Percentiles rank a stretch among this genome's conserved stretches.
Evolutionary conservation across 371 early-diverging fungal genomes (phyloP).

Genomic region (Rhizopus arrhizus): DNA sequence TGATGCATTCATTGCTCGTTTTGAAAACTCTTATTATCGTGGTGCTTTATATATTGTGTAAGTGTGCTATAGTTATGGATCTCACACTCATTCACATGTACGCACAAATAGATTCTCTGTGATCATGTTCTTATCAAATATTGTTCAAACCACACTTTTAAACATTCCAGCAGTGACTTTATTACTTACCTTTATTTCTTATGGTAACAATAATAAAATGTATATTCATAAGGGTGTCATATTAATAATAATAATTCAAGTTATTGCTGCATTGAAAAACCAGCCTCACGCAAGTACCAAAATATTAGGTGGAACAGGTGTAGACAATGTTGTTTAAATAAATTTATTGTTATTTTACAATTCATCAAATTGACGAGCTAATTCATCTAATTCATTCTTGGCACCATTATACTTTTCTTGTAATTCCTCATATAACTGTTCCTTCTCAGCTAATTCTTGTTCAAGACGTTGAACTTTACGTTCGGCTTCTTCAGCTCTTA

Average conservation of each 20-base stretch:
- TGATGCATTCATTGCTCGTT: slow-evolving; percentile 41
- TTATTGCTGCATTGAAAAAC: slow-evolving; percentile 44
- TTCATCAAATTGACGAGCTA: slow-evolving; percentile 73
- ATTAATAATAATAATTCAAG: slow-evolving; percentile 12
- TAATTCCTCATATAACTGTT: slow-evolving; percentile 66
- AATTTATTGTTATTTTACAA: slow-evolving; percentile 47
- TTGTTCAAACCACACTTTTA: slow-evolving; percentile 32
- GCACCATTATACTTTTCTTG: slow-evolving; percentile 59
- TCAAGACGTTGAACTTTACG: slow-evolving; percentile 68
- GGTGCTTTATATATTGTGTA: slow-evolving; percentile 43
- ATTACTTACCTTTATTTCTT: slow-evolving; percentile 37
- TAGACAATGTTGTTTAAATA: slow-evolving; percentile 46
- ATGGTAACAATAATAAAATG: slow-evolving; percentile 30
- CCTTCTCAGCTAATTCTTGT: slow-evolving; percentile 63
- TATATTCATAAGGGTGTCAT: no score
- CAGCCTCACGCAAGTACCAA: slow-evolving; percentile 50
- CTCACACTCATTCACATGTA: neutral
- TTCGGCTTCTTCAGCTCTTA: slow-evolving; percentile 77
- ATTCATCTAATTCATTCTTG: slow-evolving; percentile 77
- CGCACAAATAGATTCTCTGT: slow-evolving; percentile 31
- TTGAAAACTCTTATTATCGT: slow-evolving; percentile 45
- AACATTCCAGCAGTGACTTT: slow-evolving; percentile 41
- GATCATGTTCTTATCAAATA: slow-evolving; percentile 46
- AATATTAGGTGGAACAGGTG: slow-evolving; percentile 45
- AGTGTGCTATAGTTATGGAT: slow-evolving; percentile 10